phyloP scores from a whole-genome alignment of 495 filamentous ascomycete species.

The Penicillium steckii region DNA sequence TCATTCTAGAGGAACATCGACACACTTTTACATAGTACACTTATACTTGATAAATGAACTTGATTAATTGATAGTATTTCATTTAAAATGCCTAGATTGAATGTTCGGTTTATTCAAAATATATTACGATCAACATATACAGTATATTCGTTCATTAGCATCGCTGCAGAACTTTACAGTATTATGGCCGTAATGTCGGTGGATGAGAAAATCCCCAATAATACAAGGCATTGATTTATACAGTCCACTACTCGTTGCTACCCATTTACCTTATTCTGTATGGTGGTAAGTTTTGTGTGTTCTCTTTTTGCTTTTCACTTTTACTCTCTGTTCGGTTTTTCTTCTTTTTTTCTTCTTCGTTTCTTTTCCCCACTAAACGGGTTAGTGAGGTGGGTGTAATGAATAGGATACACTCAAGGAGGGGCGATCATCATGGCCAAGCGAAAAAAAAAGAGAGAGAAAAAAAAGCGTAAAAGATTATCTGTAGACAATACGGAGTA shows the following conservation, averaged over 20 bases:
- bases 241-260: not conserved
- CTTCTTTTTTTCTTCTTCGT: constrained; percentile 10
- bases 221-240: too few species aligned
- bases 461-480: constrained; percentile 1
- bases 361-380: constrained; percentile 22
- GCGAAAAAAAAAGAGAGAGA: constrained; percentile 13
- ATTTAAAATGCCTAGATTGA: too few species aligned
- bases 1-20: constrained; percentile 20
- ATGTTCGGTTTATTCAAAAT: too few species aligned
- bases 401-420: constrained; percentile 16
- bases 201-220: too few species aligned
- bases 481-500: not conserved
- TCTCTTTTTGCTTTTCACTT: not conserved
- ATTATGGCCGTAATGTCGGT: too few species aligned
- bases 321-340: constrained; percentile 1
- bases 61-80: too few species aligned
- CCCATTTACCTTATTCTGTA: not conserved
- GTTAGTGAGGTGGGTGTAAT: constrained; percentile 20
- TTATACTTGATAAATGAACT: too few species aligned
- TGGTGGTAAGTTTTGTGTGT: not conserved
- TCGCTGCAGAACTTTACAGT: too few species aligned
- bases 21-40: not conserved
- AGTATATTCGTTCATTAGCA: too few species aligned
- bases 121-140: too few species aligned
- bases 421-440: constrained; percentile 30